phyloP scores from a whole-genome alignment of 1,284 basidiomycete species.

The Ustilago loliicola region DNA sequence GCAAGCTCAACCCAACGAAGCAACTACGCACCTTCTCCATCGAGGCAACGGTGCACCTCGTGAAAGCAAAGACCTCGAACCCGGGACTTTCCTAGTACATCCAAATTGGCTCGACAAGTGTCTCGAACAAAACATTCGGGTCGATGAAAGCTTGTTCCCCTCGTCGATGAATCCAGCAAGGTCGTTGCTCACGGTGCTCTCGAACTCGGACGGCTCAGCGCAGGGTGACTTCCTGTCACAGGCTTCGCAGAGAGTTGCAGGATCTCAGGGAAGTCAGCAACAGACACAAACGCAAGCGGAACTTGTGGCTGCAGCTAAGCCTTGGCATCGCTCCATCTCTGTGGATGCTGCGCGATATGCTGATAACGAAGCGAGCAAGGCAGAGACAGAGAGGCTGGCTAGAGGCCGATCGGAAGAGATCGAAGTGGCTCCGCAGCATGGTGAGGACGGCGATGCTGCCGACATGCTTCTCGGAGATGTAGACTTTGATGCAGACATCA shows the following conservation, averaged over 20 bases:
- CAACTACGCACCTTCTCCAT: slow-evolving; percentile 44
- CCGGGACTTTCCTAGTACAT: slow-evolving; percentile 32
- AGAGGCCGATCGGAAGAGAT: slow-evolving; percentile 31
- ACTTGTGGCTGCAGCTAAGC: slow-evolving; percentile 41
- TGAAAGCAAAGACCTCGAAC: slow-evolving; percentile 27
- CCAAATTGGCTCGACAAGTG: slow-evolving; percentile 54
- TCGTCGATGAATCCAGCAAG: slow-evolving; percentile 37
- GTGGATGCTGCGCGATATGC: slow-evolving; percentile 27
- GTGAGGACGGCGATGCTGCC: neutral
- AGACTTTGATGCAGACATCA: slow-evolving; percentile 33
- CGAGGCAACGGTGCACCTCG: slow-evolving; percentile 27
- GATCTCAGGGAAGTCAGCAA: slow-evolving; percentile 9
- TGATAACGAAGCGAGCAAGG: neutral
- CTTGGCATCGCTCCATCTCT: slow-evolving; percentile 52
- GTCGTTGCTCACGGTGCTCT: slow-evolving; percentile 40
- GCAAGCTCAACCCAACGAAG: slow-evolving; percentile 26
- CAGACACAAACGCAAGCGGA: slow-evolving; percentile 21
- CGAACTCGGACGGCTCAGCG: slow-evolving; percentile 46
- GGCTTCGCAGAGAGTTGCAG: slow-evolving; percentile 23
- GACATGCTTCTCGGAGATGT: slow-evolving; percentile 1
- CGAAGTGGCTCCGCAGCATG: neutral
- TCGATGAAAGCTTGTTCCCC: slow-evolving; percentile 50
- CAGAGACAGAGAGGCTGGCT: neutral
- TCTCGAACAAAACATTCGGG: slow-evolving; percentile 34
- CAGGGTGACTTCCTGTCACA: slow-evolving; percentile 45